phyloP scores from a whole-genome alignment of 1,284 basidiomycete genomes.

The Fistulinella cinereoalba region DNA sequence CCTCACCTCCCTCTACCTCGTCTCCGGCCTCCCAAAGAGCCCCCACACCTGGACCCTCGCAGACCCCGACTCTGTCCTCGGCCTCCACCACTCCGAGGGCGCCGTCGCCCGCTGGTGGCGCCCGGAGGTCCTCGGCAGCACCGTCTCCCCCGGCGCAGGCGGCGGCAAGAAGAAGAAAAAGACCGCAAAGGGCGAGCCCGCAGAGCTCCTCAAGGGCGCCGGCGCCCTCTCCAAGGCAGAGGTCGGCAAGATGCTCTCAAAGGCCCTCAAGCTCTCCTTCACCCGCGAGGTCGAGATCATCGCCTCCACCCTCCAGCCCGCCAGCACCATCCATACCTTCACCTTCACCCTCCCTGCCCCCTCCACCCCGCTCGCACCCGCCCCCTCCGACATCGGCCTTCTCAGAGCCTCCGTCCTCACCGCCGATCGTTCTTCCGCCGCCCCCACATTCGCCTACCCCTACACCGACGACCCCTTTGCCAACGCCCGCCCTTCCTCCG shows the following conservation, averaged over 20 bases:
- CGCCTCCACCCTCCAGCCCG: slow-evolving; percentile 86
- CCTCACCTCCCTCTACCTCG: slow-evolving; percentile 79
- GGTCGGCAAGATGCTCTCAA: slow-evolving; percentile 84
- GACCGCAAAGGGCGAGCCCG: slow-evolving; percentile 53
- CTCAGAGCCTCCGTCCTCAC: slow-evolving; percentile 71
- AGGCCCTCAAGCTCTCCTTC: slow-evolving; percentile 89
- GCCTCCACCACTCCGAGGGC: slow-evolving; percentile 82
- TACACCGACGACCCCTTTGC: slow-evolving; percentile 73
- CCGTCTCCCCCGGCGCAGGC: slow-evolving; percentile 80
- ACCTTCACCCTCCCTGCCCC: slow-evolving; percentile 79
- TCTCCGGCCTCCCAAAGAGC: slow-evolving; percentile 79
- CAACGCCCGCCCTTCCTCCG: slow-evolving; percentile 67
- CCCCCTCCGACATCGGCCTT: slow-evolving; percentile 56
- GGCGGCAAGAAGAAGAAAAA: slow-evolving; percentile 57
- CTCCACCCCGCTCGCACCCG: slow-evolving; percentile 65
- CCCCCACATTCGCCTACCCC: slow-evolving; percentile 61
- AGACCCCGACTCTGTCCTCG: slow-evolving; percentile 82
- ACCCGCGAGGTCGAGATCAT: slow-evolving; percentile 93
- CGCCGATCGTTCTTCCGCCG: slow-evolving; percentile 56
- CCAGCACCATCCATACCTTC: slow-evolving; percentile 91
- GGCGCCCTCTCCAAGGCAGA: slow-evolving; percentile 79
- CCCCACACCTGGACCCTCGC: slow-evolving; percentile 93
- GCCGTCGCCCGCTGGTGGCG: slow-evolving; percentile 93
- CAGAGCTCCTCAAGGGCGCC: slow-evolving; percentile 64
- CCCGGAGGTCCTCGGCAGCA: slow-evolving; percentile 89